Base-by-base conservation (phyloP, 139 green algal genomes). In the Cymbomonas tetramitiformis region DNA sequence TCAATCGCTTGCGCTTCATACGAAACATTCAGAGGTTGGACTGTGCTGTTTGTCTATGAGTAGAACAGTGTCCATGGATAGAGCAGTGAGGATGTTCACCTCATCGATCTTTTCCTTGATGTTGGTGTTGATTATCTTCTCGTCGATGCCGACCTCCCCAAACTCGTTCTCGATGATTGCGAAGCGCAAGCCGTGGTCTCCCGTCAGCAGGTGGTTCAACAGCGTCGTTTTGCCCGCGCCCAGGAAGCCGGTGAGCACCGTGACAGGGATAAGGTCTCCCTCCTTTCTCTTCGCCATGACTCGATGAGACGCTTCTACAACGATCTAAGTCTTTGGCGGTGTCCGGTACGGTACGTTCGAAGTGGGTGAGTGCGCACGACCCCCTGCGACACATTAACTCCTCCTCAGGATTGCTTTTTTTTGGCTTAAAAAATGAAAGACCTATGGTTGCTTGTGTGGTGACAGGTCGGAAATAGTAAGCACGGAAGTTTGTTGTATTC, bases 101-200 rank as follows among this genome's bases (percentile, higher is more conserved):
- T 69, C 80, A 30, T 56, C 75, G 24, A 62, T 69, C 19, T 68
- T 64, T 33, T 68, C 43, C 29, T 67, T 34, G 15, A 51, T 28
- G 4, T 43, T 38, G 30, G 67, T 76, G 36, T 43, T 38, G 30
- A 77, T 44, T 18, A 77, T 33, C 4, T 56, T 52, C 39, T 59
- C 51, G 76, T 97, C 90, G 52, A 98, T 96, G 71, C 94, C 89
- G 41, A 96, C 88, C 62, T 93, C 85, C 3, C 90, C 90, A 79
- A 94, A 95, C 88, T 94, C 70, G 39, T 78, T 78, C 43, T 79
- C 70, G 12, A 79, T 68, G 38, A 79, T 62, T 15, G 26, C 48
- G 10, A 72, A 56, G n/a, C 51, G 46, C 34, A 66, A 51, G 44
- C 72, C 56, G 24, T 76, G 65, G 21, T 65, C 56, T 32, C 34